These are phyloP conservation scores for Pilaira anomala DNA, from an alignment of 192 early-diverging fungal genomes.

Conservation along the genomic window DNA sequence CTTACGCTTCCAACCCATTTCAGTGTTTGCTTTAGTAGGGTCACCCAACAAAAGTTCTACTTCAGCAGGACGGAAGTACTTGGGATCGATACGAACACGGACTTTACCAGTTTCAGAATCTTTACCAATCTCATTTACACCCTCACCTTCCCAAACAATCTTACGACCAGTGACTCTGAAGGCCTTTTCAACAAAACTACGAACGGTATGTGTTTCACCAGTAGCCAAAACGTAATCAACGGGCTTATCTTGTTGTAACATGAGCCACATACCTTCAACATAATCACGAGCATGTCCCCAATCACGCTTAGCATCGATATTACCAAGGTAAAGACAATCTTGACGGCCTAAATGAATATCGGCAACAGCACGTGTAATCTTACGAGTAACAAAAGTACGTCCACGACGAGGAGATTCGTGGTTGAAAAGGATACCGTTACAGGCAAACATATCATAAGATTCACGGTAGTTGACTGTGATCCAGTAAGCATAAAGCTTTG, in stretches of 20 bases:
- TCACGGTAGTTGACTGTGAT: conserved; percentile 80
- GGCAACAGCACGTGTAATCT: conserved; percentile 75
- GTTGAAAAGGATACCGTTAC: conserved; percentile 78
- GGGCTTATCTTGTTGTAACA: conserved; percentile 71
- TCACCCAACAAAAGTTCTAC: conserved; percentile 73
- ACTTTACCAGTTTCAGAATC: conserved; percentile 50
- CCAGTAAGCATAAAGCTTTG: conserved; percentile 81
- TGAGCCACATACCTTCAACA: conserved; percentile 77
- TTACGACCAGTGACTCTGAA: conserved; percentile 57
- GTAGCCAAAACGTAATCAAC: conserved; percentile 78
- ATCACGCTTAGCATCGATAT: conserved; percentile 76
- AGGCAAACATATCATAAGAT: conserved; percentile 74
- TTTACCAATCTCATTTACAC: conserved; percentile 58
- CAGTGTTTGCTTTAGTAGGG: conserved; percentile 64
- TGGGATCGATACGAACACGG: conserved; percentile 63
- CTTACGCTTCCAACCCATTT: conserved; percentile 65
- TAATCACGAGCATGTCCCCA: conserved; percentile 83
- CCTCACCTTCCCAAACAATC: conserved; percentile 68
- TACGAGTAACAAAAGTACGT: conserved; percentile 75
- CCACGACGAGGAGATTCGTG: conserved; percentile 76
- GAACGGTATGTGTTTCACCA: conserved; percentile 77
- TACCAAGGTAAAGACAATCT: conserved; percentile 70
- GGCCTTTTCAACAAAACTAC: conserved; percentile 73
- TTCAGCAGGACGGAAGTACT: conserved; percentile 79
- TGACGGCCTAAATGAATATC: conserved; percentile 65